Evolutionary conservation across 495 filamentous ascomycete genomes (phyloP), one percentile per base, ranked within the genome.

Genomic region (Penicillium angulare): DNA sequence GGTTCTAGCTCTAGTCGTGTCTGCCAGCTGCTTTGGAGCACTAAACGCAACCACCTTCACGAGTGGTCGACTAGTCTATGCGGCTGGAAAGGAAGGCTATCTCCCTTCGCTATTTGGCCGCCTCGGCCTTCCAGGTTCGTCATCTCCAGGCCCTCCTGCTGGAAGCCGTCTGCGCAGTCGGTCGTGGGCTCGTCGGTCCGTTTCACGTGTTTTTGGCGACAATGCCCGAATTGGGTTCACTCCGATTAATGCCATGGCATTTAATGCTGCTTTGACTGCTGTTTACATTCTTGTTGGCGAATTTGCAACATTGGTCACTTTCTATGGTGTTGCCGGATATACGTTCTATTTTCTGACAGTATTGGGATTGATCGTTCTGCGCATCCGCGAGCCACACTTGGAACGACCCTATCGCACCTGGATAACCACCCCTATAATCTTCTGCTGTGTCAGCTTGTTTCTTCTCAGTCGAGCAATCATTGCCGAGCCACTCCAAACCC

Each of bases 301-400:
- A 60, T 98, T 98, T 65, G 77, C 81, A 18, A 96, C 92, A 3
- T 81, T 98, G 1, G 74, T 97, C 42, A 97, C 91, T 5, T 98
- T 98, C 70, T 97, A 96, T 71, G 93, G 95, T 23, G 93, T 98
- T 0, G 93, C 92, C 3, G 91, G 90, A 6, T 98, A 97, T 65
- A 88, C 86, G 0, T 97, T 97, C 65, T 98, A 98, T 71, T 98
- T 98, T 69, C 64, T 95, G 26, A 95, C 92, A 0, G 93, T 98
- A 1, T 82, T 98, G 0, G 93, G 93, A 0, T 77, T 98, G 23
- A 95, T 98, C 47, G 83, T 97, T 24, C 74, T 98, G 53, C 76
- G 93, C 20, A 86, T 97, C n/a, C 81, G 80, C 32, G 93, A 97
- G 65, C 95, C 95, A 7, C 72, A 83, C 49, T 76, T 97, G 18